Percentiles rank a stretch among this genome's conserved stretches.
phyloP scores from a whole-genome alignment of 176 grass and related monocot species.

The Tillandsia fasciculata region DNA sequence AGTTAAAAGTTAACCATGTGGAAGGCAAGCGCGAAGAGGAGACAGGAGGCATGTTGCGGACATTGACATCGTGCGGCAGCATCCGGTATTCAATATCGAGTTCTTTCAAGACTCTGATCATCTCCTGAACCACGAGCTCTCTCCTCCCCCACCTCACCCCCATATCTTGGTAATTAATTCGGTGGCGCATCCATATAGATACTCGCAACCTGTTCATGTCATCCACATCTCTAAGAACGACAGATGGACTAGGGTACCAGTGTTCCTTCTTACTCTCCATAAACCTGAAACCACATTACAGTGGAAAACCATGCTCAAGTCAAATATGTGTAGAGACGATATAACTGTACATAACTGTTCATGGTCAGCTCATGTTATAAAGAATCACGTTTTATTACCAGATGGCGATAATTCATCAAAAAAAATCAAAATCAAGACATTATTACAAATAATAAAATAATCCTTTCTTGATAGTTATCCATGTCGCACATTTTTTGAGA shows the following conservation, averaged over 20 bases:
- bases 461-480: no score
- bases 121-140: conserved; percentile 75
- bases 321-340: not conserved
- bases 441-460: no score
- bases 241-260: conserved; percentile 66
- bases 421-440: no score
- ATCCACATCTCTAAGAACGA: conserved; percentile 71
- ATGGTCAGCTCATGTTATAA: no score
- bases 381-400: no score
- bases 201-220: conserved; percentile 61
- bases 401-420: no score
- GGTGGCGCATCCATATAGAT: conserved; percentile 84
- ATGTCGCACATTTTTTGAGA: no score
- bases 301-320: not conserved
- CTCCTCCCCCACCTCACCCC: conserved; percentile 56
- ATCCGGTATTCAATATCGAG: conserved; percentile 84
- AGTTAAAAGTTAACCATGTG: conserved; percentile 44
- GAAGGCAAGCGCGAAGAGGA: conserved; percentile 54
- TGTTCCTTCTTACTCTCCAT: conserved; percentile 94
- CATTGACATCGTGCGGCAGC: conserved; percentile 66
- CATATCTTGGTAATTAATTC: conserved; percentile 92
- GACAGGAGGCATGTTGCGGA: conserved; percentile 43
- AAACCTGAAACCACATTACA: conserved; percentile 29
- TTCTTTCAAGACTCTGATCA: conserved; percentile 70
- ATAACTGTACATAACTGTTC: no score